Evolutionary conservation across 164 flowering plant species (phyloP), one percentile per base, ranked within the genome.

Genomic region (Kalanchoe fedtschenkoi): DNA sequence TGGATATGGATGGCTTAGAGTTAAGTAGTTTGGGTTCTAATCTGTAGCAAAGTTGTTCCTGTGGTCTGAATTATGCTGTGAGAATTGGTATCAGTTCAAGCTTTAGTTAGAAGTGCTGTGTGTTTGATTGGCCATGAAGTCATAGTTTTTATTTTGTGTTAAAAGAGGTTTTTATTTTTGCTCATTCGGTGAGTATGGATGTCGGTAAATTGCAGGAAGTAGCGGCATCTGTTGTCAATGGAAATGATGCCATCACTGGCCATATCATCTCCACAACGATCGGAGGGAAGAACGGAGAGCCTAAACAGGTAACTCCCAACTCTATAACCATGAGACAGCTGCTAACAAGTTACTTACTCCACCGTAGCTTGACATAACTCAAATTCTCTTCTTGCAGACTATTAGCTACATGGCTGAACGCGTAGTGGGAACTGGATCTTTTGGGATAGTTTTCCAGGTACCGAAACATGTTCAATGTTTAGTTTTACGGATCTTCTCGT

Each of bases 251-350:
- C 2, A 81, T 80, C 24, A 77, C 87, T 15, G 89, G 89, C 38
- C 85, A 84, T 65, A 84, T 84, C 29, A 84, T 84, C 37, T 84
- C 89, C 32, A 82, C 87, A 1, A 84, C 89, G 0, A 80, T 84
- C 51, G 89, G 89, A 42, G 89, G 89, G 42, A 84, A 84, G 70
- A 82, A 84, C 76, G 89, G 89, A 61, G 87, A 84, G 56, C 89
- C 89, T 11, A 84, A 82, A 63, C 83, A 75, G 82, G 86, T 84
- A 75, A 6, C 6, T n/a, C 0, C 22, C 51, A 43, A 43, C 22
- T 43, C 51, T n/a, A n/a, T 10, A 43, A 43, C 21, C 51, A 43
- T 43, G 6, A 4, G 7, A 10, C 19, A 43, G 22, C 19, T 4
- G 22, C 5, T n/a, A n/a, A n/a, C 51, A n/a, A 43, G 21, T 43